Evolutionary conservation across 2,329 filamentous ascomycete genomes (phyloP).

Genomic region (Botrytis aclada): DNA sequence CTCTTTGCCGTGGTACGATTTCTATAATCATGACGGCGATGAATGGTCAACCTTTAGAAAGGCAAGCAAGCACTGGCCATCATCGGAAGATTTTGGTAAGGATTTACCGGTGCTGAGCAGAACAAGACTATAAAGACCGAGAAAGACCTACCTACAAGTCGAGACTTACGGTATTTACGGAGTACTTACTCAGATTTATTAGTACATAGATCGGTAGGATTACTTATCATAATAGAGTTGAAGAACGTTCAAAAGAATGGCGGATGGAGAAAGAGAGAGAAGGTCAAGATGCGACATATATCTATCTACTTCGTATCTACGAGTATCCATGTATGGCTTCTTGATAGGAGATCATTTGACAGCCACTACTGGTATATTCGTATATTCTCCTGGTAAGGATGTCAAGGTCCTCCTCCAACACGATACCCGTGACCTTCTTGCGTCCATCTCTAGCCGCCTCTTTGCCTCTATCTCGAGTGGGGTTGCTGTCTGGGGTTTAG

Average conservation of each 20-base stretch:
- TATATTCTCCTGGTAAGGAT: background rate
- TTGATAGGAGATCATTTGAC: background rate
- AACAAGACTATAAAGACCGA: background rate
- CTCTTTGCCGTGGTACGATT: constrained; percentile 16
- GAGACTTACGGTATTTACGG: background rate
- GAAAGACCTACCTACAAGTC: background rate
- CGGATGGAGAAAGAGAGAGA: background rate
- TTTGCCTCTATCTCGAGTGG: background rate
- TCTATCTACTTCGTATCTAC: no score
- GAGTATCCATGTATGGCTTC: background rate
- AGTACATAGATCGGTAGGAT: background rate
- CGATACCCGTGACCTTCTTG: background rate
- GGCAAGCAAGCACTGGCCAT: constrained; percentile 13
- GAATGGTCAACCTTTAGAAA: background rate
- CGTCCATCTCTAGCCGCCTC: background rate
- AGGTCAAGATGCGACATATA: background rate
- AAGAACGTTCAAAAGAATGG: background rate
- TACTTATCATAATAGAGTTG: background rate
- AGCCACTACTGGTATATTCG: background rate
- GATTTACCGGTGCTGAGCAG: background rate
- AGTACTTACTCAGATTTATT: background rate
- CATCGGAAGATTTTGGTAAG: background rate
- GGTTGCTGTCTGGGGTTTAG: constrained; percentile 7
- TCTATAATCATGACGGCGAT: constrained; percentile 13
- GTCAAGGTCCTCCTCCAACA: background rate